These are phyloP conservation scores for Chlorophyllum brunneum DNA, from an alignment of 768 basidiomycete genomes.

Conservation along the genomic window DNA sequence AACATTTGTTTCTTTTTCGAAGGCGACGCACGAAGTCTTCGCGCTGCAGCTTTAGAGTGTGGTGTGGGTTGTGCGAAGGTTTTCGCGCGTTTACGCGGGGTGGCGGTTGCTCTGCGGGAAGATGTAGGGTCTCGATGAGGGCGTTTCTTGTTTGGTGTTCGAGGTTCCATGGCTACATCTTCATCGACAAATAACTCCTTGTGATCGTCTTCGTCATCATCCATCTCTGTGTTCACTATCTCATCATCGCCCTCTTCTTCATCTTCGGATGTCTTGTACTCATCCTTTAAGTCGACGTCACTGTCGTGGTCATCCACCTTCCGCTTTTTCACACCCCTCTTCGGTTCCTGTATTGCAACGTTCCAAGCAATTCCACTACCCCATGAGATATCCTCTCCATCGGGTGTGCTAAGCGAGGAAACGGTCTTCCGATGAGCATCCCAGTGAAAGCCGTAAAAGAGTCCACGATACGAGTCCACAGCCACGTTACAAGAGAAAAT, in stretches of 20 bases:
- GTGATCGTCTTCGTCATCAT: slow-evolving; percentile 24
- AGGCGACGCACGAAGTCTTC: slow-evolving; percentile 34
- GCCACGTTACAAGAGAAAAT: slow-evolving; percentile 57
- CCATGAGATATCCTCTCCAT: slow-evolving; percentile 25
- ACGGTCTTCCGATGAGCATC: slow-evolving; percentile 39
- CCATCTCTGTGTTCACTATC: slow-evolving; percentile 21
- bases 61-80: slow-evolving; percentile 65
- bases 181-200: slow-evolving; percentile 28
- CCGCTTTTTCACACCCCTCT: slow-evolving; percentile 7
- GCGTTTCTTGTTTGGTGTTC: slow-evolving; percentile 23
- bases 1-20: slow-evolving; percentile 25
- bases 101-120: slow-evolving; percentile 23
- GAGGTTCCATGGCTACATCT: slow-evolving; percentile 28
- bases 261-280: slow-evolving; percentile 25
- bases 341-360: slow-evolving; percentile 24
- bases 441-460: slow-evolving; percentile 67
- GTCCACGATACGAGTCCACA: slow-evolving; percentile 51
- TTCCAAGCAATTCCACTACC: slow-evolving; percentile 46
- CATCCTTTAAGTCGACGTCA: slow-evolving; percentile 13
- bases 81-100: slow-evolving; percentile 20
- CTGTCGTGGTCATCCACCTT: slow-evolving; percentile 12
- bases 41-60: slow-evolving; percentile 68
- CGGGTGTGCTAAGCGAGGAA: slow-evolving; percentile 22
- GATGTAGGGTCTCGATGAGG: slow-evolving; percentile 11
- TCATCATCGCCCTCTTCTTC: slow-evolving; percentile 28